A percentile compares a stretch with the other conserved stretches of the same genome.
Evolutionary conservation across 1,139 yeast species (phyloP).

Genomic region (Saccharomycopsis phalli): DNA sequence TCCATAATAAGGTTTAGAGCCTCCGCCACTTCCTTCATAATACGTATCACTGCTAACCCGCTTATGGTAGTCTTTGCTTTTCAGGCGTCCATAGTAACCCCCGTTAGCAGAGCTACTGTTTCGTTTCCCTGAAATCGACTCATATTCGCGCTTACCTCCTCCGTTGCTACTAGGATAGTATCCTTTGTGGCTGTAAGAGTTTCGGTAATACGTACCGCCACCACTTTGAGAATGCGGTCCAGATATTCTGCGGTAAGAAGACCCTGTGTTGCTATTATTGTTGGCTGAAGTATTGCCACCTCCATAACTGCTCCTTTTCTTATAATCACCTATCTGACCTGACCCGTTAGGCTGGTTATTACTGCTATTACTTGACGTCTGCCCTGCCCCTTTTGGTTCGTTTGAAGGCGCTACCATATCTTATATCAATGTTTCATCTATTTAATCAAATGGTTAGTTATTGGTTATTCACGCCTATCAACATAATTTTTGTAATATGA

Average conservation of each 20-base stretch:
- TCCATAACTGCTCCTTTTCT: constrained; percentile 3
- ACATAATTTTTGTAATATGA: not conserved
- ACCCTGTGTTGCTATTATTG: not conserved
- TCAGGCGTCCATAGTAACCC: not conserved
- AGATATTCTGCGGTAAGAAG: constrained; percentile 3
- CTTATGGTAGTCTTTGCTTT: constrained; percentile 2
- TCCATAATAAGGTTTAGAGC: not conserved
- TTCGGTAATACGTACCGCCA: constrained; percentile 2
- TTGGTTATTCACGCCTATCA: not conserved
- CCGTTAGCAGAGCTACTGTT: not conserved
- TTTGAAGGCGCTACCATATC: constrained; percentile 3
- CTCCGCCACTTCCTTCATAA: not conserved
- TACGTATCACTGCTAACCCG: constrained; percentile 2
- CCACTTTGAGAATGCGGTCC: constrained; percentile 4
- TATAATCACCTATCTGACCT: constrained; percentile 6
- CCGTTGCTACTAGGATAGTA: not conserved
- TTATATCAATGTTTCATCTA: not conserved
- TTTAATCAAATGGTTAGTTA: not conserved
- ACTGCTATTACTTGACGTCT: not conserved
- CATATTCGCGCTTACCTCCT: not conserved
- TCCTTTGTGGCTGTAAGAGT: not conserved
- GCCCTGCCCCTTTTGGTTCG: constrained; percentile 7
- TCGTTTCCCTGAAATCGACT: not conserved
- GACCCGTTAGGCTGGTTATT: not conserved
- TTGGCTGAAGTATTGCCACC: not conserved